A percentile compares a stretch with the other conserved stretches of the same genome.
phyloP scores from a whole-genome alignment of 2,329 filamentous ascomycete genomes.

The Cladosporium austrohemisphaericum region DNA sequence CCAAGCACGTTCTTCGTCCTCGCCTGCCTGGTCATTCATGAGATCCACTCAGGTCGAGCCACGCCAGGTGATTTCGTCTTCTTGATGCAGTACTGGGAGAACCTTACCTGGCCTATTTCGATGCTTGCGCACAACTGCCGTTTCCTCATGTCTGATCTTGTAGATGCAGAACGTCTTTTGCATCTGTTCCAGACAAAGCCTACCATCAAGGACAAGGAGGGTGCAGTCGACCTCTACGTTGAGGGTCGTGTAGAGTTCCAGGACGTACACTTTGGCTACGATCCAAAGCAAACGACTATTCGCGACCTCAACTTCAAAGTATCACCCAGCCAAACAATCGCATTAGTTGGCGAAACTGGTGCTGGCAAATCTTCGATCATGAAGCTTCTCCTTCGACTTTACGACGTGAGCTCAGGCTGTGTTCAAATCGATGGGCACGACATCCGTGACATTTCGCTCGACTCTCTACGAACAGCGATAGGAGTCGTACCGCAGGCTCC shows the following conservation, averaged over 20 bases:
- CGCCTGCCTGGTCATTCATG: slow-evolving; percentile 11
- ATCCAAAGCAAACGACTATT: slow-evolving; percentile 50
- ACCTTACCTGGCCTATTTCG: slow-evolving; percentile 48
- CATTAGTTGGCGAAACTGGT: slow-evolving; percentile 58
- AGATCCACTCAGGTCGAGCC: not conserved
- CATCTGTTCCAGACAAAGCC: slow-evolving; percentile 57
- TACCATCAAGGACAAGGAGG: slow-evolving; percentile 48
- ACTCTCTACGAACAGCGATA: slow-evolving; percentile 55
- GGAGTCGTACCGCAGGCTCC: slow-evolving; percentile 65
- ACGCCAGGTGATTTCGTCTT: slow-evolving; percentile 57
- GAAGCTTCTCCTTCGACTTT: slow-evolving; percentile 59
- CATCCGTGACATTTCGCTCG: slow-evolving; percentile 56
- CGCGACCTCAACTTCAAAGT: slow-evolving; percentile 48
- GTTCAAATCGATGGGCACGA: slow-evolving; percentile 59
- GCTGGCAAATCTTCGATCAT: slow-evolving; percentile 61
- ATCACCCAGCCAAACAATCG: slow-evolving; percentile 53
- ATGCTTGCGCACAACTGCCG: slow-evolving; percentile 40
- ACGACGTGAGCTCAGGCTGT: slow-evolving; percentile 53
- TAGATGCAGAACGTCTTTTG: slow-evolving; percentile 62
- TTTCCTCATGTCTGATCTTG: slow-evolving; percentile 40
- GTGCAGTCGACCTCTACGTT: slow-evolving; percentile 45
- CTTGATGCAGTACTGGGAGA: slow-evolving; percentile 63
- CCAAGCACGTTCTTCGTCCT: slow-evolving; percentile 10
- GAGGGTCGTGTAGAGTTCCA: slow-evolving; percentile 53
- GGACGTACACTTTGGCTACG: slow-evolving; percentile 55